These are phyloP conservation scores for Solanum paucissectum DNA, from an alignment of 257 asterid species.

Conservation along the genomic window DNA sequence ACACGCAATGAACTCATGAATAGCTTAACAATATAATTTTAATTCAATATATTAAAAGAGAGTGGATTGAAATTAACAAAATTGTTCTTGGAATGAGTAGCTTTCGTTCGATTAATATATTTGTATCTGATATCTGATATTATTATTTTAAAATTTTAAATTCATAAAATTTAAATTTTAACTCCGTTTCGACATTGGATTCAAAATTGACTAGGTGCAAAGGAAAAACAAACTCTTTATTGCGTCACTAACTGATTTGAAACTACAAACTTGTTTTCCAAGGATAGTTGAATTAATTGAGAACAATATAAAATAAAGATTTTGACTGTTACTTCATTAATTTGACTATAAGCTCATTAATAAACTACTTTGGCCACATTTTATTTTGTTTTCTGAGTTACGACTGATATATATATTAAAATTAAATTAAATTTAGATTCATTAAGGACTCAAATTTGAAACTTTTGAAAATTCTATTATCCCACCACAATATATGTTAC, in stretches of 20 bases:
- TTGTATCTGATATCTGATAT: neutral
- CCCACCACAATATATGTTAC: neutral
- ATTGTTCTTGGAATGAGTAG: neutral
- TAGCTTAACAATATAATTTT: neutral
- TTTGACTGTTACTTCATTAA: neutral
- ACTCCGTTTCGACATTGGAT: fast-evolving
- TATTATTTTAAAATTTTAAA: neutral
- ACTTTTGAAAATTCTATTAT: neutral
- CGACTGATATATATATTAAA: neutral
- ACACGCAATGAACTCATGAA: neutral
- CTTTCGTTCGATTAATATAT: neutral
- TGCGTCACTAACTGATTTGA: too few species aligned
- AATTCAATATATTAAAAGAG: neutral
- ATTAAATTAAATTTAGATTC: neutral
- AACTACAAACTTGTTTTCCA: neutral
- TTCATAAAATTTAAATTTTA: neutral
- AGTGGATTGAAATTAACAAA: neutral
- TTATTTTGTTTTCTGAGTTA: fast-evolving
- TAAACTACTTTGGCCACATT: neutral
- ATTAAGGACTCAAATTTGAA: neutral
- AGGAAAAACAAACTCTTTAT: too few species aligned
- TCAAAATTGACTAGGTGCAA: neutral
- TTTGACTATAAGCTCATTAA: neutral
- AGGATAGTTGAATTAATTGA: neutral
- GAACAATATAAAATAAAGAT: neutral